Conservation (phyloP, 192 early-diverging fungal species). For the Linderina pennispora region DNA sequence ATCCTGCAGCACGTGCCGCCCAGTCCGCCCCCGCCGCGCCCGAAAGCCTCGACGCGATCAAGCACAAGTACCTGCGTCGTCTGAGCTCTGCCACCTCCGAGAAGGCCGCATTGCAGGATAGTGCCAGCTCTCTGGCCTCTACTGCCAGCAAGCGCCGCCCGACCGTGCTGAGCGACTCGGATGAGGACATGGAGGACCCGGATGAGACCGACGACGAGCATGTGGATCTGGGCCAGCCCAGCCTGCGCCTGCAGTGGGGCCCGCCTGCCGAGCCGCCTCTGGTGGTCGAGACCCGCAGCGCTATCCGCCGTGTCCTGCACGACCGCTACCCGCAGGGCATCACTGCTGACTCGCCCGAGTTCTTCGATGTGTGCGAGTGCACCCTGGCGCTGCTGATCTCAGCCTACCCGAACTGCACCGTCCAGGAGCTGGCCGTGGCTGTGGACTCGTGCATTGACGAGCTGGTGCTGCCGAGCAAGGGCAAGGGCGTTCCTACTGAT, state of each 20-base stretch:
- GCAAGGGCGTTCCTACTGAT: no score
- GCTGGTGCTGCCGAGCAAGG: constrained; percentile 3
- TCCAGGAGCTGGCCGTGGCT: constrained; percentile 33
- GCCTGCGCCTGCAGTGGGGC: no score
- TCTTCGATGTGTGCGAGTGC: constrained; percentile 31
- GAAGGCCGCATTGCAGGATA: no score
- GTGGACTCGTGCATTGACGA: constrained; percentile 26
- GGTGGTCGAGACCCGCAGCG: constrained; percentile 6
- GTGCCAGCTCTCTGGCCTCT: no score
- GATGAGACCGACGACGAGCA: no score
- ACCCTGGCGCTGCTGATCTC: constrained; percentile 23
- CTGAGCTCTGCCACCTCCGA: constrained; percentile 10
- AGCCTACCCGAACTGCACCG: constrained; percentile 16
- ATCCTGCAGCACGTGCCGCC: constrained; percentile 14
- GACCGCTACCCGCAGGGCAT: constrained; percentile 18
- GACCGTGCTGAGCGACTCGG: no score
- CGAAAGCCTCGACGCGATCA: constrained; percentile 34
- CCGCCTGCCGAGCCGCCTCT: no score
- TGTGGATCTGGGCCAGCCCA: no score
- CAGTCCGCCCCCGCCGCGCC: constrained; percentile 21
- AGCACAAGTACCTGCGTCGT: constrained; percentile 26
- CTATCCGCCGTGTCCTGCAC: constrained; percentile 8
- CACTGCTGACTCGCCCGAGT: constrained; percentile 32
- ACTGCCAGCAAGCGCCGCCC: no score
- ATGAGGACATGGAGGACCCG: no score